phyloP scores from a whole-genome alignment of 2,329 filamentous ascomycete species.

The Pseudopyrenochaeta lycopersici region DNA sequence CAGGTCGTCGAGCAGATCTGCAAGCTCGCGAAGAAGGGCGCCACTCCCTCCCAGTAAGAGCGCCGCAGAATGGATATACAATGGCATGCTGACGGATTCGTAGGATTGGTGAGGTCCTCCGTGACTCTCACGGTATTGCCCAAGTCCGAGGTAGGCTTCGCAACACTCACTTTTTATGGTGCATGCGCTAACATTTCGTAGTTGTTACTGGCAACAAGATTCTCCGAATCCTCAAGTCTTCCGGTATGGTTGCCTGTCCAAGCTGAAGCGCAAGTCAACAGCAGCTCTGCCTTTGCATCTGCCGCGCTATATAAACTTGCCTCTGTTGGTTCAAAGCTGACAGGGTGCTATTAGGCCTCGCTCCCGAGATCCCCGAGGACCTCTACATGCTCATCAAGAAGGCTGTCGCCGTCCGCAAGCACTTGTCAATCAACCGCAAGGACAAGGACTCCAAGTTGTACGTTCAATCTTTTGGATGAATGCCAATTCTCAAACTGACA shows the following conservation, averaged over 20 bases:
- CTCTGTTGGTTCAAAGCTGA: slow-evolving; percentile 50
- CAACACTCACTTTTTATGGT: background rate
- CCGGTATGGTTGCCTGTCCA: slow-evolving; percentile 75
- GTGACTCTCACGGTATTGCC: slow-evolving; percentile 97
- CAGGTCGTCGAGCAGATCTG: slow-evolving; percentile 99
- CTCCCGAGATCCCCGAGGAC: slow-evolving; percentile 98
- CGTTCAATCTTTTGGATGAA: slow-evolving; percentile 9
- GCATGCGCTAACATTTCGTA: slow-evolving; percentile 49
- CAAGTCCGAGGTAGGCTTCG: slow-evolving; percentile 87
- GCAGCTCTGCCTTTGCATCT: slow-evolving; percentile 43
- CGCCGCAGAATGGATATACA: background rate
- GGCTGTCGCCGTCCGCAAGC: slow-evolving; percentile 92
- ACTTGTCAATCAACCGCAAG: slow-evolving; percentile 99
- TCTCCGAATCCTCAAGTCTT: slow-evolving; percentile 97
- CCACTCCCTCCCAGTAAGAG: slow-evolving; percentile 82
- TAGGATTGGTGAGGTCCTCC: slow-evolving; percentile 93
- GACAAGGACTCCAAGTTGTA: slow-evolving; percentile 99
- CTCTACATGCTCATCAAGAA: slow-evolving; percentile 99
- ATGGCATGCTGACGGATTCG: slow-evolving; percentile 15
- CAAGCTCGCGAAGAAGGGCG: slow-evolving; percentile 99
- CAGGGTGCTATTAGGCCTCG: slow-evolving; percentile 75
- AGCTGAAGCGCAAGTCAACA: slow-evolving; percentile 53
- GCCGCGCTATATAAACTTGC: slow-evolving; percentile 77
- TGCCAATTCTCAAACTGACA: slow-evolving; percentile 12
- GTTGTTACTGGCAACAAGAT: slow-evolving; percentile 90